Evolutionary conservation across 805 yeast genomes (phyloP), one percentile per base, ranked within the genome.

Genomic region (Pichia thaimueangensis): DNA sequence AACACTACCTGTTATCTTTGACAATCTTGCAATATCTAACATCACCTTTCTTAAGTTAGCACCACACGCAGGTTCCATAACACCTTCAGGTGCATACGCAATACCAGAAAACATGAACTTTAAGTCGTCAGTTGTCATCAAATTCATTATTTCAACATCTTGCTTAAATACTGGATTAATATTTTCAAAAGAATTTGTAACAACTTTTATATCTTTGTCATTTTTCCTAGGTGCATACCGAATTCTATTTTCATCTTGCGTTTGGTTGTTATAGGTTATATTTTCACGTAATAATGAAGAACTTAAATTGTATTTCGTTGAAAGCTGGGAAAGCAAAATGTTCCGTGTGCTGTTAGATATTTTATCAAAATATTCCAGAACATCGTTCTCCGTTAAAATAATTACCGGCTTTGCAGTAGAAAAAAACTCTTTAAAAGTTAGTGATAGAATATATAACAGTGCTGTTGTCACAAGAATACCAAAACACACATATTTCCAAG

Each of bases 61-160:
- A 1, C 78, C 80, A 64, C 86, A 82, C 15, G 48, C 37, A 0
- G 85, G 84, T 37, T 64, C 58, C 20, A 58, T 67, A 1, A 74
- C 76, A 36, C 68, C 63, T 44, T 60, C 57, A 0, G 87, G 87
- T 4, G 83, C 70, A 56, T 82, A 82, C 17, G 75, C 73, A 15
- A 82, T 46, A 0, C 87, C 86, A 49, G 72, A 67, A 47, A 81
- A 76, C 2, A 67, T 63, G 35, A 65, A 62, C 8, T 51, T 51
- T 25, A 68, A 52, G 13, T 51, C 36, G 13, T 55, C 48, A 19
- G 65, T 55, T 10, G 53, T 55, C 72, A 73, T 64, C n/a, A 73
- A 47, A 0, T 51, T 41, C 19, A 54, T 43, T 0, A 74, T 52
- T 41, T 69, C 71, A 2, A 43, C 34, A 39, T 68, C 71, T 1